Percentiles rank a stretch among this genome's conserved stretches.
These are phyloP conservation scores for Staphylotrichum longicolle DNA, from an alignment of 495 filamentous ascomycete genomes.

Conservation along the genomic window DNA sequence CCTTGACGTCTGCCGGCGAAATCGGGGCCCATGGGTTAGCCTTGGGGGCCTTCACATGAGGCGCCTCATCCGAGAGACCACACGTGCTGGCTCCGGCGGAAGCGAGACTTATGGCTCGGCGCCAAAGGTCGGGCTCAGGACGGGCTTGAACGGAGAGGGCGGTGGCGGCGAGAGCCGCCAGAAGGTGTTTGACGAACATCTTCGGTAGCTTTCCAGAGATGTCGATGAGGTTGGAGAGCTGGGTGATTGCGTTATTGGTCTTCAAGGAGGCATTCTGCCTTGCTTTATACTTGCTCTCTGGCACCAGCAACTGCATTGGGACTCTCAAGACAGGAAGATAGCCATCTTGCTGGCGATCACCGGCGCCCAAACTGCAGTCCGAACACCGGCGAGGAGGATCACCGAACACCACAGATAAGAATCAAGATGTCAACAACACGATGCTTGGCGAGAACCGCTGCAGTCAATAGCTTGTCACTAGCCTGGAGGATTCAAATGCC, in stretches of 20 bases:
- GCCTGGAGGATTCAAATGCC: neutral
- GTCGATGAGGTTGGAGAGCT: neutral
- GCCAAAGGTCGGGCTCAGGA: slow-evolving; percentile 20
- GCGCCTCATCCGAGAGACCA: slow-evolving; percentile 20
- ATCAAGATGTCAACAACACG: neutral
- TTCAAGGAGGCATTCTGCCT: neutral
- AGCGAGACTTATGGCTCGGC: slow-evolving; percentile 9
- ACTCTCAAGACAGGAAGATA: too few species aligned
- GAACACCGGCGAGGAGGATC: neutral
- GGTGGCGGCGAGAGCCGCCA: slow-evolving; percentile 19
- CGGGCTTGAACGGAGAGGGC: slow-evolving; percentile 16
- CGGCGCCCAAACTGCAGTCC: neutral
- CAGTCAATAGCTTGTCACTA: neutral
- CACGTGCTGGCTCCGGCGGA: slow-evolving; percentile 9
- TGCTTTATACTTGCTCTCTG: too few species aligned
- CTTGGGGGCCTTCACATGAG: slow-evolving; percentile 30
- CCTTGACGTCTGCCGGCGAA: slow-evolving; percentile 28
- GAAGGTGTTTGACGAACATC: slow-evolving; percentile 15
- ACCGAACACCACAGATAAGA: neutral
- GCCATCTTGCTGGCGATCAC: neutral
- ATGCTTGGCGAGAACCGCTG: neutral
- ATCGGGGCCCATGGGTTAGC: slow-evolving; percentile 35
- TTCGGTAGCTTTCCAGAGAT: slow-evolving; percentile 5
- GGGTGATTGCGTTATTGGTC: neutral
- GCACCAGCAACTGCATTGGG: too few species aligned